A percentile compares a stretch with the other conserved stretches of the same genome.
Conservation (phyloP, 148 eudicot species). For the Camellia japonica region DNA sequence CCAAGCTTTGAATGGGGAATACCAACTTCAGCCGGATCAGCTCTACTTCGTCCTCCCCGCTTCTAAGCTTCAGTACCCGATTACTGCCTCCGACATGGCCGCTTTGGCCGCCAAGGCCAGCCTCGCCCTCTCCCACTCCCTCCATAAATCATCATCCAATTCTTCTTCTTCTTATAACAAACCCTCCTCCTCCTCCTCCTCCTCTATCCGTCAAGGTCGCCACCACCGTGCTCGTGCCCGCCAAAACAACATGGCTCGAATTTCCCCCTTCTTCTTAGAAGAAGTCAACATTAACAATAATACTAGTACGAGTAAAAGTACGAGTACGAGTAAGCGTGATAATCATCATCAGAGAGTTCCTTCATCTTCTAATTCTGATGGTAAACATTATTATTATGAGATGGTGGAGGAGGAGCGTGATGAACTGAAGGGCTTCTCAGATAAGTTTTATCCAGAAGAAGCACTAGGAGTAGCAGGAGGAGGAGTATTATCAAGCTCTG, state of each 20-base stretch:
- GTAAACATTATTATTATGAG: background rate
- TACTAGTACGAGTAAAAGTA: too few species aligned
- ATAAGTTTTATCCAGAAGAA: background rate
- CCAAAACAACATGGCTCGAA: constrained; percentile 14
- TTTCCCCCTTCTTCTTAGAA: constrained; percentile 25
- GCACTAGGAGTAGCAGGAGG: background rate
- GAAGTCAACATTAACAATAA: background rate
- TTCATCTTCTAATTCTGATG: background rate
- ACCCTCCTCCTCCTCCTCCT: background rate
- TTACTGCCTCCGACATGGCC: constrained; percentile 45
- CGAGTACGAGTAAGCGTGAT: too few species aligned
- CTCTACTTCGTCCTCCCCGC: constrained; percentile 40
- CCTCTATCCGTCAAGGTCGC: background rate
- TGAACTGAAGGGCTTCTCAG: background rate
- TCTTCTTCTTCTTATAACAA: background rate
- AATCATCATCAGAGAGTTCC: background rate
- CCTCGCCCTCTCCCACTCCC: constrained; percentile 9
- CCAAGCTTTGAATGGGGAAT: constrained; percentile 18
- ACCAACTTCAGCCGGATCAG: constrained; percentile 23
- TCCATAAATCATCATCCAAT: constrained; percentile 5
- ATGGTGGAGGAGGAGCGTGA: background rate
- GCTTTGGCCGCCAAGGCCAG: constrained; percentile 47
- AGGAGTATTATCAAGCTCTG: constrained; percentile 23
- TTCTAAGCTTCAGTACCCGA: constrained; percentile 26
- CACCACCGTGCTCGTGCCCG: background rate